These are phyloP conservation scores for Primulina tabacum DNA, from an alignment of 257 asterid genomes.

Conservation along the genomic window DNA sequence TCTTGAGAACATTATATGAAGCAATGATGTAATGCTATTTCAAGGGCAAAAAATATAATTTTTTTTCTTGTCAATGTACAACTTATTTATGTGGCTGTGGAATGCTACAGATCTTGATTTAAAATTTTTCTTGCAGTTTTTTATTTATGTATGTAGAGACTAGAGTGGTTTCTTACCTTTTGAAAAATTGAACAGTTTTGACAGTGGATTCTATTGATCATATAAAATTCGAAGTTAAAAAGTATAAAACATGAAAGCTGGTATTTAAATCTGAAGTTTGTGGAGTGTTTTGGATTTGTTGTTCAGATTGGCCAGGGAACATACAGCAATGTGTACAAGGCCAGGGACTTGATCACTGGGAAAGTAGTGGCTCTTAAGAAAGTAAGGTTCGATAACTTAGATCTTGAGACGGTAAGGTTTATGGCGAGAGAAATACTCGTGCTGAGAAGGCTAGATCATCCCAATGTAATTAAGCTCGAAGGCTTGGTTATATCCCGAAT, in stretches of 20 bases:
- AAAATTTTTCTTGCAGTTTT: not conserved
- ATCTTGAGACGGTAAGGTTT: constrained; percentile 84
- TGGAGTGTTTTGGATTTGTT: constrained; percentile 4
- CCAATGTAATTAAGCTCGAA: constrained; percentile 57
- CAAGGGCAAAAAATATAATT: not conserved
- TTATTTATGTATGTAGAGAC: not conserved
- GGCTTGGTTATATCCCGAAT: constrained; percentile 54
- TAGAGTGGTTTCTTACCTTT: not conserved
- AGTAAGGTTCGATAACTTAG: constrained; percentile 83
- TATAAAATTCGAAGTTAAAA: not conserved
- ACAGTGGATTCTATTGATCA: constrained; percentile 4
- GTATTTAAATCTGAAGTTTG: constrained; percentile 2
- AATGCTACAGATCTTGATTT: not conserved
- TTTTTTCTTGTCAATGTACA: constrained; percentile 22
- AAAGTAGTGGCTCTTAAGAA: constrained; percentile 87
- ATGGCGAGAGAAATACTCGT: constrained; percentile 77
- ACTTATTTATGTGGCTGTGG: constrained; percentile 15
- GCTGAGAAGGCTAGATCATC: constrained; percentile 45
- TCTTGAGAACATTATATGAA: not conserved
- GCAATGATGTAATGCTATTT: not conserved
- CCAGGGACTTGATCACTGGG: constrained; percentile 82
- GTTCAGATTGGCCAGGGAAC: constrained; percentile 96
- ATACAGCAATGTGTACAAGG: constrained; percentile 94
- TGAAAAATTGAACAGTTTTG: not conserved
- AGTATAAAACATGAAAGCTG: not conserved